These are phyloP conservation scores for Phoma herbarum DNA, from an alignment of 2,329 filamentous ascomycete genomes.

Conservation along the genomic window DNA sequence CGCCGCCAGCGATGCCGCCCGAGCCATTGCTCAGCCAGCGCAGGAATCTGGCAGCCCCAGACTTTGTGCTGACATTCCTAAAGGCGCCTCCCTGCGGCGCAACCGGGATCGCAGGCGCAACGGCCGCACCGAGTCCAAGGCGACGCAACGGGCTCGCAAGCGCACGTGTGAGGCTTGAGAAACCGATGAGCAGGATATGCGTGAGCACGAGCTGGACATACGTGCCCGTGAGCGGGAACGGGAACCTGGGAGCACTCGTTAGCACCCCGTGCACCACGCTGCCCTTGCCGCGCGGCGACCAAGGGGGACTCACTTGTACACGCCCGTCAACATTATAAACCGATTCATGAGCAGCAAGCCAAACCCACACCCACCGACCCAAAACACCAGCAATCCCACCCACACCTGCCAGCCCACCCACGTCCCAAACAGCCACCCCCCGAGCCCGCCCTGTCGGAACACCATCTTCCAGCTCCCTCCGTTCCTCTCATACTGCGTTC, in stretches of 20 bases:
- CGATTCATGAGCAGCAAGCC: constrained; percentile 61
- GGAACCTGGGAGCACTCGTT: constrained; percentile 53
- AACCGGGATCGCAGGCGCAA: constrained; percentile 55
- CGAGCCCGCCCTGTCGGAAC: constrained; percentile 56
- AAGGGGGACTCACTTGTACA: constrained; percentile 50
- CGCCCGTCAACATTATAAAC: constrained; percentile 60
- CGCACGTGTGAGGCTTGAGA: constrained; percentile 59
- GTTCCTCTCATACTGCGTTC: constrained; percentile 22
- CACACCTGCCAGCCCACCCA: constrained; percentile 59
- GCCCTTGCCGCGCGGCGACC: no score
- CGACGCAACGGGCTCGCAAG: constrained; percentile 54
- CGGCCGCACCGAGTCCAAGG: constrained; percentile 55
- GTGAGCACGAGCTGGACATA: constrained; percentile 61
- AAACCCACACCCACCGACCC: constrained; percentile 59
- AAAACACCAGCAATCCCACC: constrained; percentile 58
- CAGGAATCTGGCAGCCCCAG: constrained; percentile 38
- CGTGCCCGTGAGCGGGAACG: constrained; percentile 61
- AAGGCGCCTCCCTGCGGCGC: constrained; percentile 44
- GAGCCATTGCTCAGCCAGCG: constrained; percentile 53
- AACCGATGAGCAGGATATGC: constrained; percentile 58
- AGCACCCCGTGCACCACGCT: constrained; percentile 19
- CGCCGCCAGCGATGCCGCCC: constrained; percentile 62
- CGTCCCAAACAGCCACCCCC: constrained; percentile 59
- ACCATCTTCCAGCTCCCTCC: constrained; percentile 49
- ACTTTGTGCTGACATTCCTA: constrained; percentile 36